Evolutionary conservation across 352 stramenopile species (phyloP).

Genomic region (Phytophthora palmivora): DNA sequence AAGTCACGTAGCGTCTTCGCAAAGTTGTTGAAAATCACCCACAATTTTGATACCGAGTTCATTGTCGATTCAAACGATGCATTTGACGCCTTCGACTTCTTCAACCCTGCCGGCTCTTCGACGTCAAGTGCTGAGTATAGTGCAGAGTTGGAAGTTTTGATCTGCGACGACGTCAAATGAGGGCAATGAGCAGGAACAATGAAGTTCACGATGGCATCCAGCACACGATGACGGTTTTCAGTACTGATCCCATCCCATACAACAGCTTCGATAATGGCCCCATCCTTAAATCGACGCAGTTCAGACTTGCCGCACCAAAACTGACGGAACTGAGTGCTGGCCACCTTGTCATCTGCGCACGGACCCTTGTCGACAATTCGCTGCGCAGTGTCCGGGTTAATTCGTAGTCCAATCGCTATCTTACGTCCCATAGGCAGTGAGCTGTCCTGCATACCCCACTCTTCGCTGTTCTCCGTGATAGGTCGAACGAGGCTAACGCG

Average conservation of each 20-base stretch:
- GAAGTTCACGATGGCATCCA: slow-evolving; percentile 82
- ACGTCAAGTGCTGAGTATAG: slow-evolving; percentile 76
- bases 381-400: slow-evolving; percentile 78
- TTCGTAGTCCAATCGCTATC: slow-evolving; percentile 80
- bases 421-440: slow-evolving; percentile 53
- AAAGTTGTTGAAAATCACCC: slow-evolving; percentile 86
- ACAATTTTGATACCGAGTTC: slow-evolving; percentile 77
- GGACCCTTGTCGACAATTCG: slow-evolving; percentile 92
- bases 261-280: slow-evolving; percentile 89
- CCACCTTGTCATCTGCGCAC: slow-evolving; percentile 79
- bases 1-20: slow-evolving; percentile 77
- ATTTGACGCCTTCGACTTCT: slow-evolving; percentile 39
- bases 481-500: slow-evolving; percentile 72
- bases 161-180: slow-evolving; percentile 52
- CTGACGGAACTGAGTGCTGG: slow-evolving; percentile 73
- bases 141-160: slow-evolving; percentile 81
- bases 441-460: slow-evolving; percentile 61
- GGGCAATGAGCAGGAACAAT: slow-evolving; percentile 75
- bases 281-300: slow-evolving; percentile 91
- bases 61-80: slow-evolving; percentile 79
- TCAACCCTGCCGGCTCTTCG: slow-evolving; percentile 51
- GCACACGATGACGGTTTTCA: slow-evolving; percentile 73
- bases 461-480: slow-evolving; percentile 43
- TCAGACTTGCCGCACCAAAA: slow-evolving; percentile 92
- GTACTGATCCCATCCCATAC: slow-evolving; percentile 86